Conservation (phyloP, 768 basidiomycete species). For the Postia placenta region DNA sequence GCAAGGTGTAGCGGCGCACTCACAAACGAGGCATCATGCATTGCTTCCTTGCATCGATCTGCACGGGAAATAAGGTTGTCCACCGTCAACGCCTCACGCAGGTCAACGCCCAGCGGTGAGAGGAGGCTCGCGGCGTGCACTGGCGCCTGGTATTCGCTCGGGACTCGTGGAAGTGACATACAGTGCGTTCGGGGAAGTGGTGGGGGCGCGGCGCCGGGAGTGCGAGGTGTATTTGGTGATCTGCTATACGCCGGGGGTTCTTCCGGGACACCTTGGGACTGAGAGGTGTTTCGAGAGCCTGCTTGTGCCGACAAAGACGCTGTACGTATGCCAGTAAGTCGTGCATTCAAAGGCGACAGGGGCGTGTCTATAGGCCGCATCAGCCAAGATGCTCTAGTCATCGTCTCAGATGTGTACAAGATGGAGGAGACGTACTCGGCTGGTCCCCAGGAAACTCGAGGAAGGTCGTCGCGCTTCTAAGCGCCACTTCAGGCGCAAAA, state of each 20-base stretch:
- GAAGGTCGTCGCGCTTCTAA: conserved; percentile 7
- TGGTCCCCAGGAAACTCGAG: conserved; percentile 5
- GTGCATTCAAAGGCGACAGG: background rate
- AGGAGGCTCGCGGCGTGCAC: background rate
- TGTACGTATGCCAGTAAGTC: background rate
- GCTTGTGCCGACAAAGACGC: background rate
- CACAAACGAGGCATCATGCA: conserved; percentile 13
- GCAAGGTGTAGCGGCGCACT: background rate
- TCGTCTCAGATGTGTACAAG: too few species aligned
- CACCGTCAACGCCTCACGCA: conserved; percentile 8
- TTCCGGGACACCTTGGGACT: background rate
- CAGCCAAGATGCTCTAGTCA: too few species aligned
- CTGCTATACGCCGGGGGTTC: background rate
- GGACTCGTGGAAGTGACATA: conserved; percentile 10
- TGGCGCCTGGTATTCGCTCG: conserved; percentile 3
- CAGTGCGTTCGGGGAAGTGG: conserved; percentile 7
- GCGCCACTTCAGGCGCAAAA: conserved; percentile 1
- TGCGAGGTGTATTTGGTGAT: conserved; percentile 2
- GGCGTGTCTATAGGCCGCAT: conserved; percentile 3
- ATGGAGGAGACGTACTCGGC: background rate
- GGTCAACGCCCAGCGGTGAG: conserved; percentile 7
- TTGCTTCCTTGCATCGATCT: conserved; percentile 10
- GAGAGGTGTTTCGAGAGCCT: background rate
- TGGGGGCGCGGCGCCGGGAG: conserved; percentile 1
- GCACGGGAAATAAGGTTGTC: conserved; percentile 10